Percentiles rank a stretch among this genome's conserved stretches.
These are phyloP conservation scores for Ophiostoma quercus DNA, from an alignment of 2,329 filamentous ascomycete species.

Conservation along the genomic window DNA sequence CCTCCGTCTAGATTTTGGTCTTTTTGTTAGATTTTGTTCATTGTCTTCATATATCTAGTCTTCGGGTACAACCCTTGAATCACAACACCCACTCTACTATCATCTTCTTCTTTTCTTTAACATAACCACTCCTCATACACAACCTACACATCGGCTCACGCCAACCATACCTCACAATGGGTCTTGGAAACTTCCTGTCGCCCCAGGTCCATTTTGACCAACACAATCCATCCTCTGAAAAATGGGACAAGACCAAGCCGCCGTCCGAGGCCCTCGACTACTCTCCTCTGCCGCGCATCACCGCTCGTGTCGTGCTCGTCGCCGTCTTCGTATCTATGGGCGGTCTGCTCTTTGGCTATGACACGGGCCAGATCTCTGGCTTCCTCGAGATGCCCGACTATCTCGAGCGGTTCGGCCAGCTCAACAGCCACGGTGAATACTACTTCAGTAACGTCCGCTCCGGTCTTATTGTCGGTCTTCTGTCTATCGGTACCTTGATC, in stretches of 20 bases:
- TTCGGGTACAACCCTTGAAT: background rate
- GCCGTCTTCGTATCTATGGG: conserved; percentile 27
- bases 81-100: background rate
- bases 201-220: conserved; percentile 23
- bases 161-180: background rate
- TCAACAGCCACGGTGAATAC: conserved; percentile 37
- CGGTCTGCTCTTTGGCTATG: conserved; percentile 43
- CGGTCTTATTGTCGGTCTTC: conserved; percentile 52
- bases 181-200: conserved; percentile 14
- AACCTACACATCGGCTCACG: background rate
- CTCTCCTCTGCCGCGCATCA: conserved; percentile 24
- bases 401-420: conserved; percentile 50
- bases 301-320: conserved; percentile 20
- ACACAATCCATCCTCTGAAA: conserved; percentile 22
- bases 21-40: background rate
- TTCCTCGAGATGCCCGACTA: conserved; percentile 51
- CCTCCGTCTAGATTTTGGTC: background rate
- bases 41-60: background rate
- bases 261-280: conserved; percentile 24
- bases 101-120: background rate
- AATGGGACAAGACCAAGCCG: conserved; percentile 20
- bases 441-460: conserved; percentile 41
- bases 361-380: conserved; percentile 55
- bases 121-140: background rate
- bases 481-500: conserved; percentile 52